Conservation (phyloP, 106 monocot genomes). For the Cymbidium sinense region DNA sequence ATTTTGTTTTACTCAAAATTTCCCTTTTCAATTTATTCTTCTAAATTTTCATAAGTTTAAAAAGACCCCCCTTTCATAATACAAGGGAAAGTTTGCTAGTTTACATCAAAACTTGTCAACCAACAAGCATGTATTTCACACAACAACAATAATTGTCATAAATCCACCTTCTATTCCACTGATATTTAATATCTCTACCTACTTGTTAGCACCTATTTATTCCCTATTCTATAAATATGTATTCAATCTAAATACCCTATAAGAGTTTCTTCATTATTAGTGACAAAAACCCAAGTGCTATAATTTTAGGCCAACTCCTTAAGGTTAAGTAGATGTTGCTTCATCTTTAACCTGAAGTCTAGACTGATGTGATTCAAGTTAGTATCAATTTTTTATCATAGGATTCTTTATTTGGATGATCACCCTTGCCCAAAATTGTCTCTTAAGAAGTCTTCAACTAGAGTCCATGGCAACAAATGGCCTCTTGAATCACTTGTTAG, state of each 20-base stretch:
- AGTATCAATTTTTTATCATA: neutral
- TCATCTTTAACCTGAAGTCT: neutral
- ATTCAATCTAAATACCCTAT: neutral
- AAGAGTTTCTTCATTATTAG: neutral
- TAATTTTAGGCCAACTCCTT: neutral
- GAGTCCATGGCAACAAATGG: constrained; percentile 72
- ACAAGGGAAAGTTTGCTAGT: neutral
- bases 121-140: constrained; percentile 1
- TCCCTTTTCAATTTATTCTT: constrained; percentile 1
- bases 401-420: neutral
- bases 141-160: neutral
- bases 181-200: neutral
- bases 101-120: constrained; percentile 1
- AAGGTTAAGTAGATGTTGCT: neutral
- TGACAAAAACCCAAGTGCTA: neutral
- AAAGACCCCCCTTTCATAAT: neutral
- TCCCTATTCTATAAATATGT: neutral
- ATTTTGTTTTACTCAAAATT: neutral
- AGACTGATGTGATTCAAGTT: neutral
- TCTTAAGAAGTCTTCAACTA: constrained; percentile 62
- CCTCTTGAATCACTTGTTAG: constrained; percentile 73
- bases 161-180: neutral
- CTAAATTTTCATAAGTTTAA: neutral
- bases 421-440: constrained; percentile 20
- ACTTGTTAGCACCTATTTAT: neutral